A percentile compares a stretch with the other conserved stretches of the same genome.
Conservation (phyloP, 768 basidiomycete genomes). For the Daedalea quercina region DNA sequence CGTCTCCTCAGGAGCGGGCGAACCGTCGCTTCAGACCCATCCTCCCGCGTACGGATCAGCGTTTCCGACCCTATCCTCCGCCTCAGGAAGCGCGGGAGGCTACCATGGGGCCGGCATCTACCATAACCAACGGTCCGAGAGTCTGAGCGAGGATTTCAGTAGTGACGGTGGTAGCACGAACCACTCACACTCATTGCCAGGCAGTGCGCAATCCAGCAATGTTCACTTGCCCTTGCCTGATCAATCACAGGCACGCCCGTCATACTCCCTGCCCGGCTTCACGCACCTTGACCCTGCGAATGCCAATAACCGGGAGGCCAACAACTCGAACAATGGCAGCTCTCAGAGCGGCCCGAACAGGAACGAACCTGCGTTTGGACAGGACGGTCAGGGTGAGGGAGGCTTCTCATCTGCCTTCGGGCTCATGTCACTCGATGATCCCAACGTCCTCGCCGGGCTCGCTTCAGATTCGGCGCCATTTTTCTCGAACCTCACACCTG, state of each 20-base stretch:
- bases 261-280: background rate
- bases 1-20: conserved; percentile 5
- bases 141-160: conserved; percentile 23
- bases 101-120: conserved; percentile 6
- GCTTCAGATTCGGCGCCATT: conserved; percentile 54
- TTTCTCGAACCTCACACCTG: conserved; percentile 32
- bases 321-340: background rate
- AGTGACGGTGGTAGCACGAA: conserved; percentile 40
- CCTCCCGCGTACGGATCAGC: conserved; percentile 8
- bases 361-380: conserved; percentile 1
- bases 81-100: background rate
- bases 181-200: conserved; percentile 31
- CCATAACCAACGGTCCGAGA: conserved; percentile 13
- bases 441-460: conserved; percentile 57
- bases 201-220: conserved; percentile 42
- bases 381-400: conserved; percentile 21
- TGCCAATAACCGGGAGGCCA: background rate
- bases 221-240: conserved; percentile 40
- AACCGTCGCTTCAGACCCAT: conserved; percentile 14
- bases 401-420: conserved; percentile 51
- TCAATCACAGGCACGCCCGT: background rate
- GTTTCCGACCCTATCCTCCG: conserved; percentile 3
- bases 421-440: conserved; percentile 71
- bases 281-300: background rate
- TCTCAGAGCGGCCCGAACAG: background rate